phyloP scores from a whole-genome alignment of 1,139 yeast genomes.

The Hyphopichia wangnamkhiaoensis region DNA sequence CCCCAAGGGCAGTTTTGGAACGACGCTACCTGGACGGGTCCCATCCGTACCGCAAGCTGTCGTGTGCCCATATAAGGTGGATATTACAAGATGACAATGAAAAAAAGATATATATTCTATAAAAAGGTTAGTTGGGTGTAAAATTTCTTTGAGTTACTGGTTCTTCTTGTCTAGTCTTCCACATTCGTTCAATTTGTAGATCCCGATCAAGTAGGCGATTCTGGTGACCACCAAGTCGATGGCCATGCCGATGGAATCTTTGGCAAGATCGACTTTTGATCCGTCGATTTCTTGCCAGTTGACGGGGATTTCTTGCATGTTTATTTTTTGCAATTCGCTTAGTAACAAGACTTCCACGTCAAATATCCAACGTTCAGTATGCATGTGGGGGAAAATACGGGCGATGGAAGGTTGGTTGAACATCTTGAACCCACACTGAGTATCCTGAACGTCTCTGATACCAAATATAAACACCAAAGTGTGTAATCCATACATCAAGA shows the following conservation, averaged over 20 bases:
- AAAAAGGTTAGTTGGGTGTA: no score
- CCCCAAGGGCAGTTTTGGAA: no score
- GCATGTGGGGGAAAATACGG: conserved; percentile 83
- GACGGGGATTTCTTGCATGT: conserved; percentile 76
- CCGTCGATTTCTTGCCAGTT: conserved; percentile 98
- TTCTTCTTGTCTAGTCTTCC: conserved; percentile 18
- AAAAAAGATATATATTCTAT: no score
- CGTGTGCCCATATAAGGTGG: no score
- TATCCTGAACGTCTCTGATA: conserved; percentile 80
- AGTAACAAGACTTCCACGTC: conserved; percentile 89
- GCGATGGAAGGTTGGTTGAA: conserved; percentile 70
- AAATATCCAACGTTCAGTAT: conserved; percentile 97
- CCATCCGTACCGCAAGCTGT: no score
- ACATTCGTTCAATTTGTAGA: conserved; percentile 54
- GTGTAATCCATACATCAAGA: conserved; percentile 92
- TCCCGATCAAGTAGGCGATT: conserved; percentile 81
- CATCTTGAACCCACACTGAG: conserved; percentile 96
- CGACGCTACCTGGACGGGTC: no score
- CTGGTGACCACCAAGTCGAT: conserved; percentile 89
- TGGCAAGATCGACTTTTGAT: conserved; percentile 87
- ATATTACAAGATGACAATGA: no score
- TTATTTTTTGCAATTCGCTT: conserved; percentile 69
- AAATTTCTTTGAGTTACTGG: conserved; percentile 5
- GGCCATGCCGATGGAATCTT: conserved; percentile 94
- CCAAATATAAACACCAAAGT: conserved; percentile 86